Conservation (phyloP, 768 basidiomycete genomes). For the Podaxis sp. region DNA sequence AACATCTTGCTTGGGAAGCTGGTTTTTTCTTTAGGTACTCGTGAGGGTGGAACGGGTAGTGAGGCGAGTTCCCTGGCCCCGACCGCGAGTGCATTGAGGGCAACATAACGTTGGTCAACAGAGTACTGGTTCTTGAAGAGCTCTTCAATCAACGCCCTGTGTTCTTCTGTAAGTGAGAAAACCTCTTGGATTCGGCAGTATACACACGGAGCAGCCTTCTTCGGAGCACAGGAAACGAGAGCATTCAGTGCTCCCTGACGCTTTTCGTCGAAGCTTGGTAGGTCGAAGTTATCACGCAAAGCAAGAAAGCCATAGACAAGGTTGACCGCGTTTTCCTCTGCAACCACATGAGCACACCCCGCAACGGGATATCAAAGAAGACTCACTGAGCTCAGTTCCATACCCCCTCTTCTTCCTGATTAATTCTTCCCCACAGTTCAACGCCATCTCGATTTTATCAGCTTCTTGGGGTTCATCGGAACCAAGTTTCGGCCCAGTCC, state of each 20-base stretch:
- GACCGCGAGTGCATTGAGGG: slow-evolving; percentile 83
- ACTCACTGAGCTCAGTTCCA: slow-evolving; percentile 86
- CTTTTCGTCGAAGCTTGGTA: slow-evolving; percentile 73
- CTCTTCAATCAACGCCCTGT: slow-evolving; percentile 82
- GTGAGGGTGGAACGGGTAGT: slow-evolving; percentile 38
- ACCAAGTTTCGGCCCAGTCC: slow-evolving; percentile 47
- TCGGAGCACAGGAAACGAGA: slow-evolving; percentile 77
- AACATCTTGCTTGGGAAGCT: slow-evolving; percentile 83
- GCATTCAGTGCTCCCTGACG: slow-evolving; percentile 79
- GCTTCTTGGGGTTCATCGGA: slow-evolving; percentile 65
- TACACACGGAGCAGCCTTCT: slow-evolving; percentile 80
- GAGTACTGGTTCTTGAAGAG: slow-evolving; percentile 96
- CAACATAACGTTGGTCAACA: slow-evolving; percentile 76
- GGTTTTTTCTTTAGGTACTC: slow-evolving; percentile 31
- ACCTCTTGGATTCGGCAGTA: not conserved
- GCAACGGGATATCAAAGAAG: not conserved
- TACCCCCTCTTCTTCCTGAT: slow-evolving; percentile 82
- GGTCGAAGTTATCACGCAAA: slow-evolving; percentile 83
- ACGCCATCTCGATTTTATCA: slow-evolving; percentile 76
- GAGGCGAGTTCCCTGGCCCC: slow-evolving; percentile 81
- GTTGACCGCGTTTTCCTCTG: slow-evolving; percentile 90
- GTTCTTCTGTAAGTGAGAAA: not conserved
- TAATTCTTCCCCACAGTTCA: slow-evolving; percentile 77
- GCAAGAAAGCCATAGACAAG: slow-evolving; percentile 71
- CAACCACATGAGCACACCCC: not conserved